phyloP scores from a whole-genome alignment of 2,329 filamentous ascomycete genomes.

The Tolypocladium album region DNA sequence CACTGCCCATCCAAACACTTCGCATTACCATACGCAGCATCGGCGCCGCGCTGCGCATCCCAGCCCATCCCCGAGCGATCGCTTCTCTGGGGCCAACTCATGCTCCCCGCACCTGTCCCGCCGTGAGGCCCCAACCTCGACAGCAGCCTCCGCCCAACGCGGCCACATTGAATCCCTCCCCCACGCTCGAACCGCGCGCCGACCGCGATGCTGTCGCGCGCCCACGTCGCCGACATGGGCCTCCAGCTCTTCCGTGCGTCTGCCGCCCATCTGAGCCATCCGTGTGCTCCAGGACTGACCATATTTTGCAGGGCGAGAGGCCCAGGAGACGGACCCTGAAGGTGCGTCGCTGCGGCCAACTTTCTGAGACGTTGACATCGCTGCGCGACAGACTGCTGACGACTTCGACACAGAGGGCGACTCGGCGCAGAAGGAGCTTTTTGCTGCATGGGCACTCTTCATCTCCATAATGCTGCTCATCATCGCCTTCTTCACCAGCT shows the following conservation, averaged over 20 bases:
- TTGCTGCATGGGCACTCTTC: constrained; percentile 93
- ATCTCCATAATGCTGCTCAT: constrained; percentile 94
- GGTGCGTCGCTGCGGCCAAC: constrained; percentile 12
- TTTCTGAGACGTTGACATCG: neutral
- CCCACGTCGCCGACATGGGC: constrained; percentile 17
- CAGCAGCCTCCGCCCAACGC: neutral
- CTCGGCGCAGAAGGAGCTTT: constrained; percentile 84
- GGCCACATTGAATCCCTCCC: no score
- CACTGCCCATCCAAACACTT: neutral
- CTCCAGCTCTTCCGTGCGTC: constrained; percentile 20
- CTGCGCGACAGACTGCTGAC: constrained; percentile 1
- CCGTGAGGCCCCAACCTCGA: constrained; percentile 7
- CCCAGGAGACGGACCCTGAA: constrained; percentile 22
- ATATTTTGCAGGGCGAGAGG: constrained; percentile 3
- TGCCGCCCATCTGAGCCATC: neutral
- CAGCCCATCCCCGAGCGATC: neutral
- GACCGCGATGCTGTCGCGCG: constrained; percentile 12
- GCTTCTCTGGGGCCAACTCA: constrained; percentile 4
- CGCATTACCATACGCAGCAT: neutral
- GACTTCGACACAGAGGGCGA: constrained; percentile 48
- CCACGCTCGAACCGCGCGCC: neutral
- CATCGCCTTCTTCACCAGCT: constrained; percentile 90
- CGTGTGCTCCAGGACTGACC: neutral
- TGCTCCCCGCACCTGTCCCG: constrained; percentile 9
- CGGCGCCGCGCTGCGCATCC: neutral